A percentile compares a stretch with the other conserved stretches of the same genome.
Evolutionary conservation across 371 early-diverging fungal genomes (phyloP).

Genomic region (Syncephalastrum contaminatum): DNA sequence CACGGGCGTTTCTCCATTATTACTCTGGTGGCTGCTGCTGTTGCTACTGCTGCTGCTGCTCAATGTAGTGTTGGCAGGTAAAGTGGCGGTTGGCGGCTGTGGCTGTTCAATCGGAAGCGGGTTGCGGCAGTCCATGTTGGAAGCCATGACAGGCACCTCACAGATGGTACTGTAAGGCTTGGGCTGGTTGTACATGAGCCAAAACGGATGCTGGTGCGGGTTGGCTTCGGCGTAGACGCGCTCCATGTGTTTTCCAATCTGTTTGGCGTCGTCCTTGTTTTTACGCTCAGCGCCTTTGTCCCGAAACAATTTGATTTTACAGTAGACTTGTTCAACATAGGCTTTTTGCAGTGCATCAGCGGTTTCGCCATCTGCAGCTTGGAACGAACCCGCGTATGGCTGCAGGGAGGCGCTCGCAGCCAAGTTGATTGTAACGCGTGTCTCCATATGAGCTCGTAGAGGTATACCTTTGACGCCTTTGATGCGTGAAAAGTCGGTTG

Average conservation of each 20-base stretch:
- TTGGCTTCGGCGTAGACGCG: slow-evolving; percentile 35
- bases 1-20: too few relatives aligned
- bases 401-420: background rate
- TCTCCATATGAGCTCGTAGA: slow-evolving; percentile 48
- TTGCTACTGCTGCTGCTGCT: slow-evolving; percentile 1
- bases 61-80: background rate
- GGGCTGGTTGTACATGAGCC: slow-evolving; percentile 27
- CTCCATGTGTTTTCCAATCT: slow-evolving; percentile 54
- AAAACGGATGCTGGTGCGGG: slow-evolving; percentile 17
- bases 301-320: slow-evolving; percentile 74
- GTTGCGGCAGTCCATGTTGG: background rate
- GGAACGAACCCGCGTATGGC: slow-evolving; percentile 2
- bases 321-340: slow-evolving; percentile 58
- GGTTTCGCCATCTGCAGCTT: background rate
- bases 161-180: slow-evolving; percentile 20
- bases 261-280: slow-evolving; percentile 62
- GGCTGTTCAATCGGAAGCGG: background rate
- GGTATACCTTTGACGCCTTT: slow-evolving; percentile 88
- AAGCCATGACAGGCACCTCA: slow-evolving; percentile 1
- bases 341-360: slow-evolving; percentile 3
- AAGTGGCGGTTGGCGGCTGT: background rate
- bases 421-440: slow-evolving; percentile 4
- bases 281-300: slow-evolving; percentile 75
- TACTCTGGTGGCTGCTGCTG: background rate
- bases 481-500: slow-evolving; percentile 81